Evolutionary conservation across 768 basidiomycete species (phyloP), one percentile per base, ranked within the genome.

Genomic region (Tylopilus vinaceipallidus): DNA sequence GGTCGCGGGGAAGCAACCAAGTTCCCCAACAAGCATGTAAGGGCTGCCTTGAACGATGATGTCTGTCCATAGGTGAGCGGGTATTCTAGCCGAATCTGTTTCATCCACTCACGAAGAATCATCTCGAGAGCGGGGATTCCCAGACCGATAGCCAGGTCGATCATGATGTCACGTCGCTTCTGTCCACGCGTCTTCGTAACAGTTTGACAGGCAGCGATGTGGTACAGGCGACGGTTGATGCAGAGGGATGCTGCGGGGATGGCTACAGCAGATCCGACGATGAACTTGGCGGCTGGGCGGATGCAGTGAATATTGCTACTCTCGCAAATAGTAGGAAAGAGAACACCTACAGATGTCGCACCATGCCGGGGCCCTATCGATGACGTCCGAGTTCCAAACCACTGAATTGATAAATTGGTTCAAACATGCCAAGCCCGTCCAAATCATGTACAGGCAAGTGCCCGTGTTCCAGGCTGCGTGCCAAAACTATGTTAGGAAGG

Each of bases 321-420:
- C n/a, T n/a, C n/a, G n/a, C n/a, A n/a, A n/a, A n/a, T n/a, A n/a
- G n/a, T n/a, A n/a, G n/a, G n/a, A n/a, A n/a, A n/a, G n/a, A n/a
- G 6, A 26, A 41, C 16, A 60, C 69, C 38, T 37, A 86, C 85
- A 67, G 13, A 87, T 84, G 47, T 86, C 85, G 54, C 84, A 86
- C 81, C 81, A 86, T 2, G 81, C 66, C 0, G 80, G 81, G 0
- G 74, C 69, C 16, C 19, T 44, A 50, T 79, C 67, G 9, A 60
- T 45, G 6, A 64, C 55, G 51, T 71, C 75, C 19, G 72, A 71
- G 38, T 64, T 64, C 83, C 83, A 87, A 10, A 81, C 62, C 13
- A 84, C 54, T 0, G 77, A 67, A 61, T 84, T 80, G 33, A 83
- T 68, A 46, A 78, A 75, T n/a, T 60, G 55, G n/a, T 68, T 65